Base-by-base conservation (phyloP, 768 basidiomycete species). In the Hygrophorus pudorinus region DNA sequence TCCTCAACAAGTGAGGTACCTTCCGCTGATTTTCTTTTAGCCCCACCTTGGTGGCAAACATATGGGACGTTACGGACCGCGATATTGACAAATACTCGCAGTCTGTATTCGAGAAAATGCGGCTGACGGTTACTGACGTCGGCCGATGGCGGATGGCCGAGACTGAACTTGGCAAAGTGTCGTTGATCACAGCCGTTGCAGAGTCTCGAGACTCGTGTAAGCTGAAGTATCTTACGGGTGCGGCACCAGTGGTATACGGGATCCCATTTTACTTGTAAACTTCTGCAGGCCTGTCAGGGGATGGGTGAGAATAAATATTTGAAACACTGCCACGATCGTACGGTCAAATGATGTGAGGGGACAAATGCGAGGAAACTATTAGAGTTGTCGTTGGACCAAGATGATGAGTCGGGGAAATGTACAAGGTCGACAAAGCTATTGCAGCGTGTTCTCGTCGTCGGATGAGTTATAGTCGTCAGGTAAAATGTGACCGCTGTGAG, bases 61-160 rank as follows among this genome's bases (percentile, higher is more conserved):
- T 98, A 4, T 99, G 96, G 96, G 96, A 98, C 55, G 96, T 98
- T 6, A 98, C 94, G 0, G 96, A 99, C 66, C 76, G 82, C 37
- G 96, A 99, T 57, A 94, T 98, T 54, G 94, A 99, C 68, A 86
- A 86, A 52, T 79, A 96, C 50, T 84, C 92, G 2, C 78, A 83
- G 49, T 67, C 81, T 0, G 91, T 96, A 12, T 83, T 96, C 53
- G 79, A 81, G 50, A 75, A 78, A 51, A 60, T 94, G 20, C 65
- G 66, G 1, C 65, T 97, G 44, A 63, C 54, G 10, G 57, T 57
- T 2, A 57, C 61, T n/a, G 55, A 57, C 5, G 53, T 63, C 14
- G 55, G 49, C 24, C 18, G 51, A 28, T 56, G 56, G 55, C 32
- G 29, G 40, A 13, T 14, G 34, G 31, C 30, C 27, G n/a, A 49